phyloP scores from a whole-genome alignment of 192 early-diverging fungal genomes.

The Cladochytrium replicatum region DNA sequence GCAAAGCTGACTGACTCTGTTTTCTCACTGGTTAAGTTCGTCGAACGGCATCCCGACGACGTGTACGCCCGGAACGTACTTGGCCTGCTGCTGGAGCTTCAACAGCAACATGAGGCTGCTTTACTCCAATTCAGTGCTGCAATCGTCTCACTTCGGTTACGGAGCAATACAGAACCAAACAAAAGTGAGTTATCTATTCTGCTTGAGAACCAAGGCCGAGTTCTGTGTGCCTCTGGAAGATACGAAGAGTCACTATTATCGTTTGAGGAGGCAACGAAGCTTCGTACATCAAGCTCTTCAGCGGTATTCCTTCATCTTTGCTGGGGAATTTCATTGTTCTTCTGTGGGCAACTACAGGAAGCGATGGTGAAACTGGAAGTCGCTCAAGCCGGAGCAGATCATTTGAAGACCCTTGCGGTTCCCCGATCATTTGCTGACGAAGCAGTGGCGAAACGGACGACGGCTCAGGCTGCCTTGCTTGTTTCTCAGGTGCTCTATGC shows the following conservation, averaged over 20 bases:
- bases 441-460: conserved; percentile 11
- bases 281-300: conserved; percentile 1
- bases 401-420: conserved; percentile 62
- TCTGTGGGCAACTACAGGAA: conserved; percentile 52
- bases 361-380: too few species aligned
- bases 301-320: conserved; percentile 44
- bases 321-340: conserved; percentile 68
- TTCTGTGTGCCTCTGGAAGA: conserved; percentile 48
- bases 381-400: too few species aligned
- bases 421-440: conserved; percentile 47
- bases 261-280: conserved; percentile 25
- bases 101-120: conserved; percentile 56
- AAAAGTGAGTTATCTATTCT: conserved; percentile 30
- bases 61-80: conserved; percentile 53
- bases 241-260: conserved; percentile 47
- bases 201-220: conserved; percentile 58
- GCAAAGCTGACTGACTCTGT: conserved; percentile 14
- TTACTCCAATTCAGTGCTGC: too few species aligned
- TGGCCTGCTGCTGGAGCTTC: conserved; percentile 66
- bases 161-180: neutral
- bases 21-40: conserved; percentile 56
- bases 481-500: conserved; percentile 86
- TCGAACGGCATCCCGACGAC: conserved; percentile 49
- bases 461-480: conserved; percentile 44
- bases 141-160: too few species aligned